Base-by-base conservation (phyloP, 176 grass and related monocot genomes). In the Carex myosuroides region DNA sequence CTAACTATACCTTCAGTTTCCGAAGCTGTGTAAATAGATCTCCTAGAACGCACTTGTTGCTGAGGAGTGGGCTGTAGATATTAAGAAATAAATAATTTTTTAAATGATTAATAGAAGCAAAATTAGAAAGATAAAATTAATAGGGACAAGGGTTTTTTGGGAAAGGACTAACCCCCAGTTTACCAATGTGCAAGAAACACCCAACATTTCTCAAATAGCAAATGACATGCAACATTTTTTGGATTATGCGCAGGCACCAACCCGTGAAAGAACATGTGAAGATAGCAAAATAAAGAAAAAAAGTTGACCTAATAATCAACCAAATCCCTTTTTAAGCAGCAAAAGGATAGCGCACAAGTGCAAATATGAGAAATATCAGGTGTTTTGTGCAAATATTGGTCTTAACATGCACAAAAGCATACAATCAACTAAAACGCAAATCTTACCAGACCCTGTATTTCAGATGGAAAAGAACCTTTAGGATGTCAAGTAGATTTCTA, bases 41-140 rank as follows among this genome's bases (percentile, higher is more conserved):
- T 88, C 86, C 94, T 90, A n/a, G 89, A 88, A 58, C 94, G 94
- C 12, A 88, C 89, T 22, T 97, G 94, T 48, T 97, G 91, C 46
- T 97, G 91, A 32, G 84, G 89, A 37, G 94, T 93, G 41, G 94
- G 91, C 94, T 97, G 91, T 74, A 85, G 37, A 86, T 11, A 59
- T 20, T 18, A 56, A 20, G 22, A 48, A 14, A 79, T 72, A 86
- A 73, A 61, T 39, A 70, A 60, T 61, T 30, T 29, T 65, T 29
- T 65, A 66, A 61, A 80, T 66, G 13, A 64, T 39, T 37, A 60
- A 65, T 79, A 24, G 48, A 18, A 86, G 5, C 18, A 33, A 67
- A 52, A n/a, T 62, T 74, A 13, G 48, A 44, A 59, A 60, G 13
- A 37, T 46, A 60, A 70, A 55, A 39, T 50, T 21, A 24, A 20